Conservation (phyloP, 257 asterid species). For the Petunia axillaris region DNA sequence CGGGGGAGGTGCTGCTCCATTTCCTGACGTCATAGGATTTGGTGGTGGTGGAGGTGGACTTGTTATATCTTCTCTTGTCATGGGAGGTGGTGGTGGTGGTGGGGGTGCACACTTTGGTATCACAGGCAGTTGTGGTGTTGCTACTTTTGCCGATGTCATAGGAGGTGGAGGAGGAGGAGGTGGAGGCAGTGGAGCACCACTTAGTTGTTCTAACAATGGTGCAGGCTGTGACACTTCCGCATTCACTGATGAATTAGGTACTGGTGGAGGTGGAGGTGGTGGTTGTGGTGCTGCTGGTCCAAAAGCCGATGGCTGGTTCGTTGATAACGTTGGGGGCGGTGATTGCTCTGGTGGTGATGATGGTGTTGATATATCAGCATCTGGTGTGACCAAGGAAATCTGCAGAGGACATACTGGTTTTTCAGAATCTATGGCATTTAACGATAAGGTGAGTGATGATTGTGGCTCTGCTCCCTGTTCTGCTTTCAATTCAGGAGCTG, state of each 20-base stretch:
- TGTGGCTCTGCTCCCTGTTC: slow-evolving; percentile 9
- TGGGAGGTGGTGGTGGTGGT: slow-evolving; percentile 30
- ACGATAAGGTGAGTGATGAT: slow-evolving; percentile 22
- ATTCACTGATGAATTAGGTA: slow-evolving; percentile 13
- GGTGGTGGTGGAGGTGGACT: slow-evolving; percentile 37
- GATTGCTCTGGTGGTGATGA: slow-evolving; percentile 31
- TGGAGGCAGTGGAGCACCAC: slow-evolving; percentile 33
- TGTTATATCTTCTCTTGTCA: slow-evolving; percentile 19
- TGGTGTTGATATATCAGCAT: slow-evolving; percentile 16
- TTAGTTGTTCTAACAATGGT: slow-evolving; percentile 6
- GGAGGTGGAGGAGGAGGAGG: slow-evolving; percentile 41
- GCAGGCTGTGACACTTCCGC: slow-evolving; percentile 16
- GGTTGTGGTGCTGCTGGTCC: slow-evolving; percentile 30
- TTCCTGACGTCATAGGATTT: slow-evolving; percentile 22
- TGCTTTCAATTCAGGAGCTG: slow-evolving; percentile 36
- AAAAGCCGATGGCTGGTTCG: background rate
- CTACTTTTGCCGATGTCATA: background rate
- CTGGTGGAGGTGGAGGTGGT: slow-evolving; percentile 34
- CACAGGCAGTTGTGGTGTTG: slow-evolving; percentile 25
- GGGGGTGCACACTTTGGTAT: slow-evolving; percentile 36
- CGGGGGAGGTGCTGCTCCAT: slow-evolving; percentile 29
- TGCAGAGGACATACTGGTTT: slow-evolving; percentile 26
- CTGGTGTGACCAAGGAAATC: background rate
- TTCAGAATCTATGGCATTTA: slow-evolving; percentile 24
- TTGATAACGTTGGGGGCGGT: slow-evolving; percentile 23